These are phyloP conservation scores for Tulasnella sp. DNA, from an alignment of 768 basidiomycete genomes.

Conservation along the genomic window DNA sequence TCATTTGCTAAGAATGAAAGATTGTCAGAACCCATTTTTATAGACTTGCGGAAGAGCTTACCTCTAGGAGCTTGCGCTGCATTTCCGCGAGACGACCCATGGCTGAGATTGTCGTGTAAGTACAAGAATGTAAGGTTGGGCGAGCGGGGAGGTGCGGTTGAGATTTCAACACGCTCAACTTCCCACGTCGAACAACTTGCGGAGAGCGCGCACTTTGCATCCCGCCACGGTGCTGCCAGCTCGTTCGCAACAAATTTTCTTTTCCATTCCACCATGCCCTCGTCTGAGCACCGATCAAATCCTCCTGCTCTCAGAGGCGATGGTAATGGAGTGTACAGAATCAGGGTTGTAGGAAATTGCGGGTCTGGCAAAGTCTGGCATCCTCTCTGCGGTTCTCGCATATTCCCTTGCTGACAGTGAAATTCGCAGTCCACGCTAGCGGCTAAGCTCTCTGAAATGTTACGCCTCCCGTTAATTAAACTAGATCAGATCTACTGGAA, in stretches of 20 bases:
- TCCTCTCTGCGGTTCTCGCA: not conserved
- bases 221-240: not conserved
- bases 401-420: not conserved
- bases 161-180: not conserved
- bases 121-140: not conserved
- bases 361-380: constrained; percentile 6
- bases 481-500: constrained; percentile 3
- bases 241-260: not conserved
- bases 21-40: not conserved
- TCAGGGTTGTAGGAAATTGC: not conserved
- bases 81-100: constrained; percentile 97
- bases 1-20: constrained; percentile 75
- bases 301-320: not conserved
- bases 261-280: not conserved
- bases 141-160: not conserved
- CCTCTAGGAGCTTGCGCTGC: constrained; percentile 86
- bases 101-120: not conserved
- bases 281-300: not conserved
- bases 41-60: constrained; percentile 29
- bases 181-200: not conserved
- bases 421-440: not conserved
- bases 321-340: not conserved
- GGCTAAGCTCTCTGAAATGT: not conserved
- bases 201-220: too few relatives aligned
- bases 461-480: not conserved